Base-by-base conservation (phyloP, 1,284 basidiomycete species). In the Irpex rosettiformis region DNA sequence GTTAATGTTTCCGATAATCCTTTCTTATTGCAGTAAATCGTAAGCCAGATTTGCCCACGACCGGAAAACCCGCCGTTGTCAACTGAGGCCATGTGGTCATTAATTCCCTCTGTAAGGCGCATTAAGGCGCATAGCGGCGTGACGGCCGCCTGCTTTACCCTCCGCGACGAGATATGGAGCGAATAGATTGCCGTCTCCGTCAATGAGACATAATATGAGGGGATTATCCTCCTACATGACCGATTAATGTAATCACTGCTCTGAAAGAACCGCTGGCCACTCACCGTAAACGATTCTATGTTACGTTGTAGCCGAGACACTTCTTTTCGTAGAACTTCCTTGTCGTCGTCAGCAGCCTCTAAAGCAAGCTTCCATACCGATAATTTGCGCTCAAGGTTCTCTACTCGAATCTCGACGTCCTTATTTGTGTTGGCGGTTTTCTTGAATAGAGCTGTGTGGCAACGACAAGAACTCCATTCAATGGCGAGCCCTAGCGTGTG, bases 151-250 rank as follows among this genome's bases (percentile, higher is more conserved):
- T 8, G 64, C 64, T 42, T 71, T 69, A 18, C 80, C 79, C 54
- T 69, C 67, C 18, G 60, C 59, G 22, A 81, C 68, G 40, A 79
- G 68, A 11, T 75, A 70, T 29, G 74, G 66, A 27, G 73, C 66
- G 63, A 80, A 80, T 47, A 81, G 76, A 61, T 75, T 76, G n/a
- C 78, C 79, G 60, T 80, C 77, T 10, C 79, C 79, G 61, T 80
- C 79, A 40, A 80, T 75, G 52, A 79, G 68, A 57, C 75, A 76
- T 27, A 76, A 59, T 16, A 76, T 62, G 22, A 79, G 67, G 3
- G 74, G 73, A 51, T 78, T 77, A 56, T 75, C 72, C 37, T 75
- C 73, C 75, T 77, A 52, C 22, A 24, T 13, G 47, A 18, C 16
- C 16, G 33, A 8, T 11, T n/a, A 37, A n/a, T 45, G 16, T 37